phyloP scores from a whole-genome alignment of 805 yeast genomes.

The Helenozyma rhizophorensis region DNA sequence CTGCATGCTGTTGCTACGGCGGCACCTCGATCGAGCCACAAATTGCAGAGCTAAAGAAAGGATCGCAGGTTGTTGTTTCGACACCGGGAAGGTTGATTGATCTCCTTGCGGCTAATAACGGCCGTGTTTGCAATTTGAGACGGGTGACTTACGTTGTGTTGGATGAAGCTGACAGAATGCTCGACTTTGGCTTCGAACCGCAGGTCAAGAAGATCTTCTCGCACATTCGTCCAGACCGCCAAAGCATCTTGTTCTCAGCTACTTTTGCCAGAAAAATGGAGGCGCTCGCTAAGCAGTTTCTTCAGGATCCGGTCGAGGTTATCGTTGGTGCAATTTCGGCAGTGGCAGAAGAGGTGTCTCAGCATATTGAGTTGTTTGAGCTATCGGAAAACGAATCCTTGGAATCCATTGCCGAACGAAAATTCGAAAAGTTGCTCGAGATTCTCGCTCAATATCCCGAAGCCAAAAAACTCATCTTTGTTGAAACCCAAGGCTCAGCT shows the following conservation, averaged over 20 bases:
- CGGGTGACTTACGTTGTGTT: conserved; percentile 78
- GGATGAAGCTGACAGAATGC: conserved; percentile 96
- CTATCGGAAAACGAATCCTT: conserved; percentile 26
- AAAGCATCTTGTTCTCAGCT: conserved; percentile 88
- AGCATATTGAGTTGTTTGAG: conserved; percentile 58
- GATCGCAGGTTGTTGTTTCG: conserved; percentile 78
- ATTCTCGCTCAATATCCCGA: conserved; percentile 46
- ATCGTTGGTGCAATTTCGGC: conserved; percentile 75
- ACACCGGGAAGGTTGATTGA: conserved; percentile 96
- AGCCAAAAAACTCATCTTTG: conserved; percentile 71
- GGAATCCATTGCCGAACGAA: conserved; percentile 21
- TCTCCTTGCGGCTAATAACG: conserved; percentile 75
- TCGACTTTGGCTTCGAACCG: conserved; percentile 96
- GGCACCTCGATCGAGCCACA: conserved; percentile 82
- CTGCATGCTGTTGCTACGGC: conserved; percentile 82
- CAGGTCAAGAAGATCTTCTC: conserved; percentile 79
- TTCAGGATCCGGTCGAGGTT: conserved; percentile 67
- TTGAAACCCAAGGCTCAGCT: conserved; percentile 84
- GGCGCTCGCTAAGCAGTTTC: conserved; percentile 59
- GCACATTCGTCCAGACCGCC: conserved; percentile 79
- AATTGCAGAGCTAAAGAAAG: conserved; percentile 72
- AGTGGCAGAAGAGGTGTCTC: conserved; percentile 78
- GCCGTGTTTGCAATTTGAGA: conserved; percentile 63
- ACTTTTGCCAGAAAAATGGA: conserved; percentile 86
- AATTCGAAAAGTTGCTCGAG: conserved; percentile 52